Base-by-base conservation (phyloP, 805 yeast species). In the Wickerhamiella sergipiensis region DNA sequence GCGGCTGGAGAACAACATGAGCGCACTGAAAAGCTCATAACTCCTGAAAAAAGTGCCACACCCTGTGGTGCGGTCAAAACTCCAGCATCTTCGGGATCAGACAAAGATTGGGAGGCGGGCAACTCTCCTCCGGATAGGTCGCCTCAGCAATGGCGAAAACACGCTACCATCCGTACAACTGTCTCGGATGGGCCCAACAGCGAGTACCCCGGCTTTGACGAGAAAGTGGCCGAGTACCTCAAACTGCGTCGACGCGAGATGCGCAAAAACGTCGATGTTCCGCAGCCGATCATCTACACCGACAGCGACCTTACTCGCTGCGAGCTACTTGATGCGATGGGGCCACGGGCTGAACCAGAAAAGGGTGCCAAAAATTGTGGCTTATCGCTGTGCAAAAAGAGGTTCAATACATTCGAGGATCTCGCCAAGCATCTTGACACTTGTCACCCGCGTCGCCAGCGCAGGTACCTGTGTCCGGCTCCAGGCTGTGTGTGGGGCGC, bases 351-450 rank as follows among this genome's bases (percentile, higher is more conserved):
- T 3, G 33, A 29, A 9, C 15, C 12, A 3, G 33, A 29, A 12
- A 12, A 29, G 15, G 33, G 15, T 12, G 9, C 33, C 8, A 29
- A 29, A 12, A 29, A 12, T 7, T 29, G 33, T 29, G 33, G 33
- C 12, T 3, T 7, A 5, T 3, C 40, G 7, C 19, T 17, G 5
- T 52, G 54, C 38, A 23, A 18, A 5, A 10, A 42, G 19, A 10
- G 8, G 31, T 45, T 43, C 24, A 8, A 15, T 1, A 33, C 40
- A 10, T 5, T 13, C 18, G 12, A 8, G 1, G 48, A 43, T 5
- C 19, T 55, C 9, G 55, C 53, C 3, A 19, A 13, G 15, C 60
- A 57, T 33, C 21, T 55, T 8, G 57, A 55, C 33, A 22, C 10
- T 10, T 26, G 40, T 6, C 60, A 55, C 48, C 43, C 8, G 2